Percentiles rank a stretch among this genome's conserved stretches.
Conservation (phyloP, 2,329 filamentous ascomycete genomes). For the Colletotrichum agaves region DNA sequence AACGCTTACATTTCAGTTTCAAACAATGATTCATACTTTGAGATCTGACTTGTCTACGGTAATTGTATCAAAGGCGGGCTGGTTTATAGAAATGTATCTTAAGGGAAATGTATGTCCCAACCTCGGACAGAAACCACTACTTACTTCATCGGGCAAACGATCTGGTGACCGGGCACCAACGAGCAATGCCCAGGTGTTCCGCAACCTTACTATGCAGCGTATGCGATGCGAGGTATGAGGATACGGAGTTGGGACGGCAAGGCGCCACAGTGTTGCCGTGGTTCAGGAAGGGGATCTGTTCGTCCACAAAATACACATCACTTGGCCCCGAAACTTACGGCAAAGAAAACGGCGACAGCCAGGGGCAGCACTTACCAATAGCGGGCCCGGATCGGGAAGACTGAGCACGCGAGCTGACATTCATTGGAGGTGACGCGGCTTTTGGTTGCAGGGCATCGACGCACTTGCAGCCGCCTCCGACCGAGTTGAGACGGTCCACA, state of each 20-base stretch:
- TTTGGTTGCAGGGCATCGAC: constrained; percentile 6
- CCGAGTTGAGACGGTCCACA: constrained; percentile 15
- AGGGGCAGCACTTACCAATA: not conserved
- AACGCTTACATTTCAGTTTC: too few relatives aligned
- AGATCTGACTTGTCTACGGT: too few relatives aligned
- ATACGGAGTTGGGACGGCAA: not conserved
- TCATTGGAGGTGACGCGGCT: not conserved
- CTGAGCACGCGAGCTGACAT: constrained; percentile 25
- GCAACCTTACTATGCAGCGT: constrained; percentile 2
- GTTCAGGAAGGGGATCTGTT: not conserved
- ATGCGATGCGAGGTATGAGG: constrained; percentile 10
- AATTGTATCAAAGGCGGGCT: too few relatives aligned
- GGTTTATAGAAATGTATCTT: not conserved
- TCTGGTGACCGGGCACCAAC: not conserved
- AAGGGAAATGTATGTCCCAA: not conserved
- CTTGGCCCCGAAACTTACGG: not conserved
- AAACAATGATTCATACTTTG: too few relatives aligned
- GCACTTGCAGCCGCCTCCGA: not conserved
- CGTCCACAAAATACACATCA: not conserved
- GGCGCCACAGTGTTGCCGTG: not conserved
- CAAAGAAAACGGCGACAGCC: too few relatives aligned
- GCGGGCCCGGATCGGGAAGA: not conserved
- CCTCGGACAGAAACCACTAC: not conserved
- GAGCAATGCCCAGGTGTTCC: not conserved
- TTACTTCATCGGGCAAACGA: not conserved